A percentile compares a stretch with the other conserved stretches of the same genome.
These are phyloP conservation scores for Podila clonocystis DNA, from an alignment of 192 early-diverging fungal species.

Conservation along the genomic window DNA sequence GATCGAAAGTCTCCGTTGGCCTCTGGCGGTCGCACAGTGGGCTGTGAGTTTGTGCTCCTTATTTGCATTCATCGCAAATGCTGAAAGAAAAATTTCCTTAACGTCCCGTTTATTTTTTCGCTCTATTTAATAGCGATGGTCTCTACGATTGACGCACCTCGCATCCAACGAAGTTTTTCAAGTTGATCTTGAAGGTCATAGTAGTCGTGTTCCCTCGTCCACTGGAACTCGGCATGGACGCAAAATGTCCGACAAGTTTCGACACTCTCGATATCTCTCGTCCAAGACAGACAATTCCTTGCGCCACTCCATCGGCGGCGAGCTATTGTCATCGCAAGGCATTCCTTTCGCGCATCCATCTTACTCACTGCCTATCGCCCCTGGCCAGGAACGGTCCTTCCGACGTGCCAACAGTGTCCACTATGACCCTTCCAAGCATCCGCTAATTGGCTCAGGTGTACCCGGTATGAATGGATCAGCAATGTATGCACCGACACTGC, in stretches of 20 bases:
- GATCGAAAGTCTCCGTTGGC: constrained; percentile 60
- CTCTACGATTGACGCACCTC: constrained; percentile 69
- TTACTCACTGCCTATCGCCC: constrained; percentile 8
- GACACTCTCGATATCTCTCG: constrained; percentile 26
- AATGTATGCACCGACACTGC: constrained; percentile 22
- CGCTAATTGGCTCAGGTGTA: constrained; percentile 4
- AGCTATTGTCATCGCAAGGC: constrained; percentile 37
- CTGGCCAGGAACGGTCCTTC: constrained; percentile 15
- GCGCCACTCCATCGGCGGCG: constrained; percentile 49
- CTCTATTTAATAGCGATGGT: constrained; percentile 59
- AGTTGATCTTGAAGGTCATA: constrained; percentile 66
- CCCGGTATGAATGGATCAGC: constrained; percentile 6
- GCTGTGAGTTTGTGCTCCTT: constrained; percentile 54
- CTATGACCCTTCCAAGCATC: constrained; percentile 38
- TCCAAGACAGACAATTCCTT: constrained; percentile 32
- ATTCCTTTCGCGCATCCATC: constrained; percentile 22
- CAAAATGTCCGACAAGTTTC: constrained; percentile 51
- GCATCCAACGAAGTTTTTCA: constrained; percentile 65
- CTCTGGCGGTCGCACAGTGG: constrained; percentile 73
- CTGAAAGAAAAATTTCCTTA: too few species aligned
- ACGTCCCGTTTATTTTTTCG: neutral
- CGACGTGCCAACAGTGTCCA: constrained; percentile 47
- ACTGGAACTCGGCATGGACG: constrained; percentile 22
- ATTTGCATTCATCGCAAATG: too few species aligned
- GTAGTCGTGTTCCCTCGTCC: neutral